Base-by-base conservation (phyloP, 352 stramenopile species). In the Pythium graminicola region DNA sequence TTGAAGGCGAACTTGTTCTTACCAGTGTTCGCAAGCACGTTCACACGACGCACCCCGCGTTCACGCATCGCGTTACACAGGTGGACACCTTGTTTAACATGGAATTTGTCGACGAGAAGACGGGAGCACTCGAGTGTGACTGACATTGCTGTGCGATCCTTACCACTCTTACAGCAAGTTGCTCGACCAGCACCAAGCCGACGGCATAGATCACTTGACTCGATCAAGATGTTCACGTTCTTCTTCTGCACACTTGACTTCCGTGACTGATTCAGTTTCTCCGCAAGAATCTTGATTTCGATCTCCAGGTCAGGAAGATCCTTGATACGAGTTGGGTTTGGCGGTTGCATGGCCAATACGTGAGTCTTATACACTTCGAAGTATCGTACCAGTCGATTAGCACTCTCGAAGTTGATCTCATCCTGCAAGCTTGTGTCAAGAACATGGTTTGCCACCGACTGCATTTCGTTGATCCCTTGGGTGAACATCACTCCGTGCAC, bases 111-210 rank as follows among this genome's bases (percentile, higher is more conserved):
- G 19, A 94, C 78, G 13, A 90, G 69, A 65, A 98, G 54, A 29
- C 95, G 88, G 39, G 93, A 94, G 40, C 95, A 86, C 68, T 98
- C 96, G 28, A 98, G 86, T 14, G 94, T 98, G 19, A 98, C 87
- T 14, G 96, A 96, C 96, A 99, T 99, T 20, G 90, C 93, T 27
- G 96, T 99, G 50, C 96, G 88, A 67, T 99, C 95, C 62, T 99
- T 99, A 2, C 96, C 95, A 57, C 81, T 97, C 69, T 99, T 99
- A 73, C 96, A 99, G 73, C 97, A 99, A 2, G 96, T 96, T 24
- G 91, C 87, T 19, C 89, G 84, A 0, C 86, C 92, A 10, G 93
- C 94, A 16, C 91, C 89, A 8, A 99, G 63, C 31, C 79, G 83
- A 26, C 95, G 87, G 33, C 86, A 95, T 33, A 96, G 76, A 54